A percentile compares a stretch with the other conserved stretches of the same genome.
These are phyloP conservation scores for Orychophragmus violaceus DNA, from an alignment of 345 rosid species.

Conservation along the genomic window DNA sequence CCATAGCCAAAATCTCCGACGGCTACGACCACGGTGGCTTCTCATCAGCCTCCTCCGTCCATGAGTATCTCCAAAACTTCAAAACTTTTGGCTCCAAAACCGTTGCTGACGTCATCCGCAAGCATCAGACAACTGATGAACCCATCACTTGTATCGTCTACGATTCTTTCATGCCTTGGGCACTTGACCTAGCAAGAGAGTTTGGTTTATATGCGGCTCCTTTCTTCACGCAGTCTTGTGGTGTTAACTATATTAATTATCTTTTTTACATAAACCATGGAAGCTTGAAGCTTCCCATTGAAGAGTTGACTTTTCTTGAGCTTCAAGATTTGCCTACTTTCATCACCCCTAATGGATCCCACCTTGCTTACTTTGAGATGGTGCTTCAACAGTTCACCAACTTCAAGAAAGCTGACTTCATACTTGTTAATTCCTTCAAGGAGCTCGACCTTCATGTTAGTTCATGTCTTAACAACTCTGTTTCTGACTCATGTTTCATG, in stretches of 20 bases:
- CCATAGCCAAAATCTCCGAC: conserved; percentile 14
- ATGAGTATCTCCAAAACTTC: conserved; percentile 32
- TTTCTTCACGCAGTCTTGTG: conserved; percentile 66
- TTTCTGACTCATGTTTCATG: conserved; percentile 12
- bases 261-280: conserved; percentile 27
- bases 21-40: conserved; percentile 20
- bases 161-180: conserved; percentile 64
- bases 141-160: conserved; percentile 52
- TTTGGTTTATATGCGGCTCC: conserved; percentile 46
- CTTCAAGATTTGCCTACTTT: conserved; percentile 54
- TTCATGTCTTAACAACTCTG: neutral
- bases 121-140: conserved; percentile 21
- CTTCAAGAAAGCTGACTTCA: conserved; percentile 36
- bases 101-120: conserved; percentile 31
- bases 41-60: neutral
- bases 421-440: conserved; percentile 42
- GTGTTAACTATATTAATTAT: conserved; percentile 54
- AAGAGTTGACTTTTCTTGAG: conserved; percentile 40
- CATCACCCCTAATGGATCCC: conserved; percentile 34
- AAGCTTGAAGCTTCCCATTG: conserved; percentile 38
- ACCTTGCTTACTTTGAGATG: conserved; percentile 48
- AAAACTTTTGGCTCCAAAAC: conserved; percentile 42
- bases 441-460: conserved; percentile 46
- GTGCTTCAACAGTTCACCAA: conserved; percentile 48
- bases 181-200: conserved; percentile 52